Evolutionary conservation across 2,329 filamentous ascomycete genomes (phyloP), one percentile per base, ranked within the genome.

Genomic region (Hypoxylon sp.): DNA sequence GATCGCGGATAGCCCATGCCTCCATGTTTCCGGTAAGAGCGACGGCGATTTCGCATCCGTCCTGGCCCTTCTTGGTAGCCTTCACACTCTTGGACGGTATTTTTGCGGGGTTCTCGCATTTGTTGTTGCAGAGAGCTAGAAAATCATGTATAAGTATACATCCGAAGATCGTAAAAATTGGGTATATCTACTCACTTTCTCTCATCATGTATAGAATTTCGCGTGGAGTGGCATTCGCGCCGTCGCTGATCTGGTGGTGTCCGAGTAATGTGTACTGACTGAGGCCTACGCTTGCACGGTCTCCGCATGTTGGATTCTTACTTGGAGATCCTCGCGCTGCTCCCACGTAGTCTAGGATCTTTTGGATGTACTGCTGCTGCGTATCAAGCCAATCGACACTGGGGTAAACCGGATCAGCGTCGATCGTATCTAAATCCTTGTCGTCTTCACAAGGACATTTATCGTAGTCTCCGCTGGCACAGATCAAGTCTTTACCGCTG

Each of bases 181-280:
- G 6, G 17, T 44, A 44, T 10, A 10, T 19, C 17, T 5, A 44
- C 39, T 44, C 39, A 44, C 39, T 44, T 8, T 44, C 39, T 9
- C 39, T 44, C n/a, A 44, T 44, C 39, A 44, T 44, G 39, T 44
- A 44, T 19, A 44, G 39, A n/a, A 44, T 19, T 10, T 44, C n/a
- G n/a, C 17, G 39, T 44, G 39, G 39, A 6, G 39, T 44, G 39
- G 39, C 39, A 10, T 44, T 44, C 39, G 39, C 39, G 39, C 39
- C 39, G 39, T 44, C 17, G n/a, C 8, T 44, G n/a, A 44, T 19
- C 39, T 44, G 39, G 39, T 19, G n/a, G 39, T 44, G 39, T 3
- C 39, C 39, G 10, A 44, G 39, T n/a, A 44, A 19, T 3, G n/a
- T 44, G 10, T 44, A 44, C 39, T 19, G 5, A 19, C n/a, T 19